Evolutionary conservation across 306 rosid species (phyloP).

Genomic region (Acacia crassicarpa): DNA sequence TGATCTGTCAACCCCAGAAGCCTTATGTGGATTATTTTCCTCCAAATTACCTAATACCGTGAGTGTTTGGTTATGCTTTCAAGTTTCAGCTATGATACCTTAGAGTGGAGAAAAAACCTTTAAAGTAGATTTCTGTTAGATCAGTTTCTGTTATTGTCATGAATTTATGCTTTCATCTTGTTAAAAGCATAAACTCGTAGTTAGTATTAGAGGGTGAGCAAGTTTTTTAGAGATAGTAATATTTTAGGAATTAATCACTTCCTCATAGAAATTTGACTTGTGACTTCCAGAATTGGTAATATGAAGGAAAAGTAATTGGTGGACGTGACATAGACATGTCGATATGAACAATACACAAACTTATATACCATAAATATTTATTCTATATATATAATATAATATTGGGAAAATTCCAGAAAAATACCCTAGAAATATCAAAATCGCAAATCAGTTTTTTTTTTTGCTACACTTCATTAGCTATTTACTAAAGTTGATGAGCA

Average conservation of each 20-base stretch:
- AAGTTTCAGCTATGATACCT: neutral
- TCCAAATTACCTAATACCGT: conserved; percentile 51
- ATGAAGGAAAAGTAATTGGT: neutral
- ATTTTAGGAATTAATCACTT: neutral
- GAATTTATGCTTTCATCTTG: neutral
- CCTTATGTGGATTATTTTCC: conserved; percentile 43
- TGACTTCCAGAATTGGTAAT: neutral
- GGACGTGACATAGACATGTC: neutral
- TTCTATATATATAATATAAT: neutral
- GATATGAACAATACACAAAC: neutral
- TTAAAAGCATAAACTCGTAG: neutral
- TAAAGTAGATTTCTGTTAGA: neutral
- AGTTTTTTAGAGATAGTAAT: neutral
- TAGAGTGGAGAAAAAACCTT: neutral
- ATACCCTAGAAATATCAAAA: too few relatives aligned
- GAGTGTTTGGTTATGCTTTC: conserved; percentile 30
- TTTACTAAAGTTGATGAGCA: too few relatives aligned
- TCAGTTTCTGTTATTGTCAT: neutral
- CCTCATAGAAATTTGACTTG: neutral
- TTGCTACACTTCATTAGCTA: too few relatives aligned
- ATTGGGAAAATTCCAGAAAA: neutral
- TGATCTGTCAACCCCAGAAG: conserved; percentile 50
- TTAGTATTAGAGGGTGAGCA: neutral
- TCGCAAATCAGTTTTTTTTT: too few relatives aligned
- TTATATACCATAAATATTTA: neutral